Percentiles rank a stretch among this genome's conserved stretches.
phyloP scores from a whole-genome alignment of 2,329 filamentous ascomycete species.

The Cercospora sp. region DNA sequence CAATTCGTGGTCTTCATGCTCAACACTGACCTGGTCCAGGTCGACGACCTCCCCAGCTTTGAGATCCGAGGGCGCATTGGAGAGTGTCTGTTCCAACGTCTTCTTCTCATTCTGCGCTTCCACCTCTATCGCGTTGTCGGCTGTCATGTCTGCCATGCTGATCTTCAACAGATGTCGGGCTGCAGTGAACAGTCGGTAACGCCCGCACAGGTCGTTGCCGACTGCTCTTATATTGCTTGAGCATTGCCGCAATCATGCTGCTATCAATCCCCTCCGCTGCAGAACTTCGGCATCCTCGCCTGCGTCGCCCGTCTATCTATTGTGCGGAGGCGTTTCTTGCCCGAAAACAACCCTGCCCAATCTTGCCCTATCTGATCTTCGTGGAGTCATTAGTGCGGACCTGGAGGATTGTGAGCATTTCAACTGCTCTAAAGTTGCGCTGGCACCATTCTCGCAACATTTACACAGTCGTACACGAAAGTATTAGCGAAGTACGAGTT shows the following conservation, averaged over 20 bases:
- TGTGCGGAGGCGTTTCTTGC: slow-evolving; percentile 1
- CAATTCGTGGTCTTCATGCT: neutral
- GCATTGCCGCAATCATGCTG: neutral
- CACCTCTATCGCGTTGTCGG: slow-evolving; percentile 8
- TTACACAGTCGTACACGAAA: neutral
- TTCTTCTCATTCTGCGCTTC: slow-evolving; percentile 20
- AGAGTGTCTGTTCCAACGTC: slow-evolving; percentile 12
- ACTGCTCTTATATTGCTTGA: neutral
- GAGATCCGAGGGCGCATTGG: slow-evolving; percentile 24
- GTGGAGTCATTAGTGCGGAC: neutral
- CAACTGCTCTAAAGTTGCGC: neutral
- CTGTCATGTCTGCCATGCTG: neutral
- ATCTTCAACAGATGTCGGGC: neutral
- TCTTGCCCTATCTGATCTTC: slow-evolving; percentile 8
- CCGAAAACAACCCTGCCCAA: neutral
- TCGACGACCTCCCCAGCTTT: slow-evolving; percentile 39
- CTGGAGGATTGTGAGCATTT: neutral
- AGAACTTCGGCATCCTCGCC: slow-evolving; percentile 4
- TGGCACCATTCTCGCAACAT: neutral
- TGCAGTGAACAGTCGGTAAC: neutral
- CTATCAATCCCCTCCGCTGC: neutral
- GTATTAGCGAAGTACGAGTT: neutral
- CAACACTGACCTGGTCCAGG: slow-evolving; percentile 44
- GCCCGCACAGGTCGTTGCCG: neutral
- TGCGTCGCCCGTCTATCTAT: neutral